Evolutionary conservation across 176 grass and related monocot genomes (phyloP), one percentile per base, ranked within the genome.

Genomic region (Stipa capillata): DNA sequence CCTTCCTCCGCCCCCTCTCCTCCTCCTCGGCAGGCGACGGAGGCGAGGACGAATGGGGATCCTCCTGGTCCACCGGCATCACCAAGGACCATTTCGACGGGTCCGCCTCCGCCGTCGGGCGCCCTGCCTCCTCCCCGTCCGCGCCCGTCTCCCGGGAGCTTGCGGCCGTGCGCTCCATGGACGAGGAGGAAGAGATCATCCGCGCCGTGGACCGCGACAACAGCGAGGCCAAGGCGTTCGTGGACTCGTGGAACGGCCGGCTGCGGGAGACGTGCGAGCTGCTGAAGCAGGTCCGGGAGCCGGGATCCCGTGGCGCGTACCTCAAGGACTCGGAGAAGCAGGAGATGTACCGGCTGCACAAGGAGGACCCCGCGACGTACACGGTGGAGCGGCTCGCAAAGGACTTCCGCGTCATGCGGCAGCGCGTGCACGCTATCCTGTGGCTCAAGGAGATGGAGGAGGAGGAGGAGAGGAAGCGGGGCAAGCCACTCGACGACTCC

Each of bases 391-490:
- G 86, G 45, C 88, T 99, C n/a, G 92, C 96, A 45, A 94, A 95
- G 88, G 96, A 99, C 83, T 93, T 82, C 72, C 83, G 92, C 63
- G 82, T 96, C 57, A 99, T 96, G 92, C 90, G 92, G 58, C 97
- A 99, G 90, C 87, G 97, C 43, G 97, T 99, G 29, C 92, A 99
- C 64, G 97, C 92, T 31, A 93, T 96, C 73, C 90, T 99, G 1
- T 96, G 97, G 97, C 88, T 99, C 74, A 99, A 93, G 78, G 86
- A 91, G 71, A 91, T 96, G 92, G 97, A 99, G 35, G 92, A 95
- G 77, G 92, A 98, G 58, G 92, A 99, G 74, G 96, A 95, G 85
- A 92, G 78, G 86, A 99, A 93, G 88, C 76, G 54, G 31, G 92
- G 92, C 18, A 64, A 89, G 50, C 96, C 92, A 32, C 81, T 96